Evolutionary conservation across 257 asterid genomes (phyloP), one percentile per base, ranked within the genome.

Genomic region (Dorcoceras hygrometricum): DNA sequence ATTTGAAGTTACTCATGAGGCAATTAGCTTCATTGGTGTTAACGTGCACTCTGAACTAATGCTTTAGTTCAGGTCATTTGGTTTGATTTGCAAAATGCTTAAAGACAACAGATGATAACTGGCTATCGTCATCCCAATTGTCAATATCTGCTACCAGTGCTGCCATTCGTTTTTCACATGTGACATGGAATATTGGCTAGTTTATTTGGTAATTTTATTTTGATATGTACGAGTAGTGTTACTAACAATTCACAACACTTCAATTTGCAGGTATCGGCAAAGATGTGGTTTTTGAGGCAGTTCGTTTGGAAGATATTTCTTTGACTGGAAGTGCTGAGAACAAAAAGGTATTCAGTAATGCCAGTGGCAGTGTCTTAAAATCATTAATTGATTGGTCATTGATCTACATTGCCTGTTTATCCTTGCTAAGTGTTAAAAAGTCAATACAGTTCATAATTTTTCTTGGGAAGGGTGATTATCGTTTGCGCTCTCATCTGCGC

Each of bases 321-420:
- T 73, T 70, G 64, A 73, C 79, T 53, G 85, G 72, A 76, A 75
- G 54, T 67, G 70, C 77, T 65, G 90, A 75, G 68, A 79, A 74
- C 77, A 87, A 84, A 83, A 89, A 82, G 63, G 83, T 75, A 71
- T 68, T 69, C 55, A 57, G 77, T 70, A 62, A 70, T 78, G 36
- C 65, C 66, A 53, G 62, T 78, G 36, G 63, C 66, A 53, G 62
- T 63, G 18, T 43, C 75, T 69, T 74, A 53, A 71, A 8, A 2
- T 34, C 60, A 46, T 58, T 62, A 23, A 53, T 6, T 59, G 48
- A 25, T 0, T 32, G 22, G 54, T 67, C 24, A n/a, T 61, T 23
- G 10, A 61, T 53, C 63, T 28, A 20, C 57, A 50, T n/a, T 34
- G 62, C 11, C 57, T 69, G 50, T 59, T 59, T 57, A 29, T 31